Base-by-base conservation (phyloP, 106 monocot genomes). In the Apostasia shenzhenica region DNA sequence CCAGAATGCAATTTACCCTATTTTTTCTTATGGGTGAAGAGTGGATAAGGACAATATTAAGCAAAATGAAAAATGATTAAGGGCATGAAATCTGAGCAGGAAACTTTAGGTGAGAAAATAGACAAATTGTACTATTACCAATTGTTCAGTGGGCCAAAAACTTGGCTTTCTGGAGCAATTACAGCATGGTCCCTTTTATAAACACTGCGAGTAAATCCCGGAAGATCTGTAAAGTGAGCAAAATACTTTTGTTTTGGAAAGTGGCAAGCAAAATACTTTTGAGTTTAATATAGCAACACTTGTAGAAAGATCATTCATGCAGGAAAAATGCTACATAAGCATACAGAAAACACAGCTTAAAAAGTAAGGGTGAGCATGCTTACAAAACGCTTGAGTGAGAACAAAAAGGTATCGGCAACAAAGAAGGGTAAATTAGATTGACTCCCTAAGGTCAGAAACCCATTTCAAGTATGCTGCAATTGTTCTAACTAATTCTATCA, bases 121-220 rank as follows among this genome's bases (percentile, higher is more conserved):
- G 12, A 67, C 1, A 67, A 1, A 67, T 48, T 59, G 4, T 13
- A 53, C 37, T 65, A 1, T 41, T 84, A 92, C 95, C 92, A 95
- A 63, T 88, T 78, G 50, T 86, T 86, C n/a, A 95, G 70, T 66
- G 92, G 95, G 50, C 86, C 71, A 75, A 95, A 92, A 9, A 95
- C 95, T 63, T 89, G 92, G 58, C 89, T 89, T 76, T 95, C 95
- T n/a, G 95, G 91, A 48, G 95, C 81, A 57, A 95, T 83, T 38
- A 95, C 14, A 73, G 95, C 89, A 81, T 95, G 89, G 56, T 92
- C 92, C 57, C 84, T 81, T 81, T 72, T 81, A 73, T 80, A 89
- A 40, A 83, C 82, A 75, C 95, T 92, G 43, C 92, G 84, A 5
- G 95, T 95, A 63, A 95, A 92, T 58, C 95, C 91, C 13, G 95